A percentile compares a stretch with the other conserved stretches of the same genome.
These are phyloP conservation scores for Thalassiosira profunda DNA, from an alignment of 108 stramenopile genomes.

Conservation along the genomic window DNA sequence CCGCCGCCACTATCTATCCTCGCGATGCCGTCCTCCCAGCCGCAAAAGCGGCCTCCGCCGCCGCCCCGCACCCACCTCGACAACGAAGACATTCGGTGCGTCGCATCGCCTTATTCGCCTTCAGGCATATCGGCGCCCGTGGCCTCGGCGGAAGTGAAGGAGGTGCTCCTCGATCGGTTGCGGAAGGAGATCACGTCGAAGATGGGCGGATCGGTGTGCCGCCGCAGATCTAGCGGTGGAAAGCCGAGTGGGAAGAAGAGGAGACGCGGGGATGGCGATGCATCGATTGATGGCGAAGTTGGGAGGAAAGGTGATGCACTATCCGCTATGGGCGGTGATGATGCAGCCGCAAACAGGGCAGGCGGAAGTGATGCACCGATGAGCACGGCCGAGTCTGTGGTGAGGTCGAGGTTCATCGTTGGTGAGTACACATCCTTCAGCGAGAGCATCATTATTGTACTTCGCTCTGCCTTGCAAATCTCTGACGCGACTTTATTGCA, in stretches of 20 bases:
- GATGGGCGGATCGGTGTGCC: conserved; percentile 3
- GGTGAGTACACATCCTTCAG: too few relatives aligned
- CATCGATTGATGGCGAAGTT: too few relatives aligned
- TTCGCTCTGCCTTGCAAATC: too few relatives aligned
- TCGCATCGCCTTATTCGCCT: conserved; percentile 10
- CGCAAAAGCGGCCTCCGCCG: not conserved
- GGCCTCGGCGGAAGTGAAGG: conserved; percentile 45
- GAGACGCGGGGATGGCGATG: not conserved
- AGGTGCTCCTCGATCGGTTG: conserved; percentile 71
- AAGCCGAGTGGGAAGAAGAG: not conserved
- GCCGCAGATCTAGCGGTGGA: not conserved
- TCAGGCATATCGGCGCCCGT: conserved; percentile 37
- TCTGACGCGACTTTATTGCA: too few relatives aligned
- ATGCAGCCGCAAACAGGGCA: too few relatives aligned
- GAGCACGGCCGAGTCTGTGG: conserved; percentile 8
- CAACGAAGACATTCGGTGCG: conserved; percentile 32
- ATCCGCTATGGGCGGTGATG: too few relatives aligned
- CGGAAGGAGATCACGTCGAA: conserved; percentile 68
- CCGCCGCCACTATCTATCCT: too few relatives aligned
- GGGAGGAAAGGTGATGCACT: too few relatives aligned
- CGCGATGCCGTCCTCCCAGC: too few relatives aligned
- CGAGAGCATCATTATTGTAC: too few relatives aligned
- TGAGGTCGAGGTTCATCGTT: conserved; percentile 20
- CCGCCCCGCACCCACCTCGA: not conserved
- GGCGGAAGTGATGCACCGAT: not conserved